phyloP scores from a whole-genome alignment of 768 basidiomycete genomes.

The Naganishia onofrii region DNA sequence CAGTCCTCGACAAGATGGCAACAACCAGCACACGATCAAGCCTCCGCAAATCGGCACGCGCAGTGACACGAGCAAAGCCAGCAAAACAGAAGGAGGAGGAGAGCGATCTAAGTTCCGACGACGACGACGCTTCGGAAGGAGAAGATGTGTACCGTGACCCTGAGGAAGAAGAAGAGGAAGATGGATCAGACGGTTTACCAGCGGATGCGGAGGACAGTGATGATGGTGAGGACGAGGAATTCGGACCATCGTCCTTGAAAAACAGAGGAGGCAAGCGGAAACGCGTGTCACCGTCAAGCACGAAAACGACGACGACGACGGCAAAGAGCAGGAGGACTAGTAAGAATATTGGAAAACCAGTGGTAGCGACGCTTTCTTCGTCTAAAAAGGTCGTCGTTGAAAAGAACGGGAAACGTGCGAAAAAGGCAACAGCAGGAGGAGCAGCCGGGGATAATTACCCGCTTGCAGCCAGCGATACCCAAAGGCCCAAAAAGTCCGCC shows the following conservation, averaged over 20 bases:
- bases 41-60: background rate
- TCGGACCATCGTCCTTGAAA: background rate
- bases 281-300: too few species aligned
- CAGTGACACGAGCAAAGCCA: background rate
- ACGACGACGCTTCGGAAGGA: conserved; percentile 32
- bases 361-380: background rate
- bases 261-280: conserved; percentile 12
- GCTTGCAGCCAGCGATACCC: background rate
- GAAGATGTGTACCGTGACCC: conserved; percentile 37
- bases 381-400: background rate
- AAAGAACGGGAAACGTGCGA: conserved; percentile 33
- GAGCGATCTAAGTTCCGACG: background rate
- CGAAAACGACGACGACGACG: background rate
- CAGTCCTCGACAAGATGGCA: background rate
- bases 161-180: conserved; percentile 35
- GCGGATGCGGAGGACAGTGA: conserved; percentile 37
- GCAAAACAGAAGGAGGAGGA: conserved; percentile 3
- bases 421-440: too few species aligned
- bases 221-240: conserved; percentile 31
- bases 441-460: conserved; percentile 22
- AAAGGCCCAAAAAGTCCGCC: too few species aligned
- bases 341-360: conserved; percentile 22
- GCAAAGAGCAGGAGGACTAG: conserved; percentile 26
- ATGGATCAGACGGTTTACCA: conserved; percentile 29
- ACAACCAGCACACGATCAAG: background rate